Conservation (phyloP, 75 land plant genomes). For the Pseudotsuga menziesii region DNA sequence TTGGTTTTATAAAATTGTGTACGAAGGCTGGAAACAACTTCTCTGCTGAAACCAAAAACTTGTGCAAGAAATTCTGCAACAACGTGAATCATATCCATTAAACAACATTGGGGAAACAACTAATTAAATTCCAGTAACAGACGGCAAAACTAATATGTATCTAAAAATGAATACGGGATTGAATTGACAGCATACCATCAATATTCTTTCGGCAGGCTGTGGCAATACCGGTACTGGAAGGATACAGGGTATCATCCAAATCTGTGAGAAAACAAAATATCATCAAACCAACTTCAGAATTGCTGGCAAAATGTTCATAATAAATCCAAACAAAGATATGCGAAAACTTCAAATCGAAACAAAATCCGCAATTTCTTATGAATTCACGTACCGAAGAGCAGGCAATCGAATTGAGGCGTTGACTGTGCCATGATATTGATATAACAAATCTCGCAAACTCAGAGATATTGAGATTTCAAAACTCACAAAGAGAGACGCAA, state of each 20-base stretch:
- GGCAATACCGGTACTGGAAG: conserved; percentile 45
- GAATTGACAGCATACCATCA: conserved; percentile 26
- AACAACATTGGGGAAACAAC: not conserved
- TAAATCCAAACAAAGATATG: not conserved
- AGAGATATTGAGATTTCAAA: too few relatives aligned
- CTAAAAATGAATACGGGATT: not conserved
- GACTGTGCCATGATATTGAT: too few relatives aligned
- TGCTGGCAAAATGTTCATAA: not conserved
- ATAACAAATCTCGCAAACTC: too few relatives aligned
- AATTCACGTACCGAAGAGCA: conserved; percentile 41
- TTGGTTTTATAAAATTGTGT: conserved; percentile 55
- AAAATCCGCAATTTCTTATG: not conserved
- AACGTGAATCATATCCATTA: not conserved
- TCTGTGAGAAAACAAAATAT: conserved; percentile 21
- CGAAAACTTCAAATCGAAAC: not conserved
- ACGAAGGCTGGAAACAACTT: conserved; percentile 41
- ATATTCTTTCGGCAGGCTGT: conserved; percentile 49
- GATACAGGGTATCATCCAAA: conserved; percentile 80
- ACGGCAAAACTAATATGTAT: not conserved
- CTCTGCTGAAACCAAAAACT: conserved; percentile 48
- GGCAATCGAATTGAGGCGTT: conserved; percentile 26
- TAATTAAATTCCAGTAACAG: not conserved
- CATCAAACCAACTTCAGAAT: not conserved
- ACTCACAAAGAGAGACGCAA: too few relatives aligned
- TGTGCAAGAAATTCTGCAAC: conserved; percentile 61